Evolutionary conservation across 768 basidiomycete species (phyloP).

Genomic region (Boletus patriciae): DNA sequence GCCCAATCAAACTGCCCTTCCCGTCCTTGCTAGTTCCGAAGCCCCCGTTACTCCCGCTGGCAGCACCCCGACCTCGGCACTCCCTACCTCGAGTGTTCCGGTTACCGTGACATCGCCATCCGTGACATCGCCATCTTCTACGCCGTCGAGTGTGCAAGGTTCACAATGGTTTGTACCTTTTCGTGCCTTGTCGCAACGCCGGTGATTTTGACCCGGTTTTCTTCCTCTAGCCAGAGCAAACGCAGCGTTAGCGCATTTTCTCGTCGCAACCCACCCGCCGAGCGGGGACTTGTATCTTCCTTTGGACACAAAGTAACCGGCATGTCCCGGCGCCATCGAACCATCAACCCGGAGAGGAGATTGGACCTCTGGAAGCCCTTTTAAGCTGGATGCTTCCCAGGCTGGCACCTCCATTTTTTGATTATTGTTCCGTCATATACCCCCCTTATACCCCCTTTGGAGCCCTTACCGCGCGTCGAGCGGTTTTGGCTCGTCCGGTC

Average conservation of each 20-base stretch:
- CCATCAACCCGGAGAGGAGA: not conserved
- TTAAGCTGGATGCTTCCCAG: not conserved
- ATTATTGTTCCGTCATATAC: not conserved
- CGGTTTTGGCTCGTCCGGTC: slow-evolving; percentile 3
- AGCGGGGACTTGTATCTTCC: slow-evolving; percentile 1
- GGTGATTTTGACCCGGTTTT: not conserved
- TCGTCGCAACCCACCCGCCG: slow-evolving; percentile 1
- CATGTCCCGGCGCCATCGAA: slow-evolving; percentile 16
- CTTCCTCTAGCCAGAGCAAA: slow-evolving; percentile 1
- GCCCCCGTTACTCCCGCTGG: not conserved
- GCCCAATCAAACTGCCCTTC: slow-evolving; percentile 33
- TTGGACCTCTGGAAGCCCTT: slow-evolving; percentile 17
- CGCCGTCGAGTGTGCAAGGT: not conserved
- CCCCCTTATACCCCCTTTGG: not conserved
- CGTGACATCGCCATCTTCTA: slow-evolving; percentile 1
- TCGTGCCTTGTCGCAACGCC: not conserved
- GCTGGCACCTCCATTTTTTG: not conserved
- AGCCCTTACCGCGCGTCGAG: slow-evolving; percentile 8
- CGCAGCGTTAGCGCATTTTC: slow-evolving; percentile 2
- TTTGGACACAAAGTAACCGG: slow-evolving; percentile 3
- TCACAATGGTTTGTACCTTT: slow-evolving; percentile 17
- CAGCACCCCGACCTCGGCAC: not conserved
- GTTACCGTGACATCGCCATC: not conserved
- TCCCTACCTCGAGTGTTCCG: not conserved
- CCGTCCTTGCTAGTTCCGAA: slow-evolving; percentile 9